Base-by-base conservation (phyloP, 176 grass and related monocot genomes). In the Metroxylon sagu region DNA sequence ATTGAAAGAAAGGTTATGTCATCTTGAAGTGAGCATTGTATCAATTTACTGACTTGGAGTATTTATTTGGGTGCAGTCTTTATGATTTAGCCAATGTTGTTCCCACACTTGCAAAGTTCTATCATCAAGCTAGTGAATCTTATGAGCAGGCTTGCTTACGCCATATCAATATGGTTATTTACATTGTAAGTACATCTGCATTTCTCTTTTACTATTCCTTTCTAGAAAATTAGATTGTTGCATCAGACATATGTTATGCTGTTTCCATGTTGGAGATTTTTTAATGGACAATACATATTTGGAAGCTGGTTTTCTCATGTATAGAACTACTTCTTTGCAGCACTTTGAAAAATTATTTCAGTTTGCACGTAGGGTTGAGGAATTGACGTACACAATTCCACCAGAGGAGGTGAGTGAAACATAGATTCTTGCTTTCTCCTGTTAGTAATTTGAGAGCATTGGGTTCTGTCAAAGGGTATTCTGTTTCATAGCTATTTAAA, bases 101-200 rank as follows among this genome's bases (percentile, higher is more conserved):
- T 17, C 75, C 83, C 57, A 96, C 69, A 66, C 92, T 96, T 63
- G 92, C 92, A 72, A 90, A 96, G 55, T 97, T 80, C 70, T 97
- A 97, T 72, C 92, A 91, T 76, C 92, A 97, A 85, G 92, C 92
- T 56, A 96, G 92, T 75, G 86, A 90, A 85, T 78, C 80, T 48
- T 91, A 97, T 57, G 92, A 97, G 71, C 83, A 88, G 77, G 92
- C 92, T 78, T 91, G 80, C 65, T 77, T 83, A 1, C 86, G 86
- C 43, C 86, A 97, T 57, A 84, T 97, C 66, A 97, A 90, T 81
- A 87, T 97, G 79, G 92, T 91, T 52, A 97, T 97, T 69, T 97
- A 97, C 71, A 91, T 97, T 29, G 92, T 97, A 82, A 85, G 92
- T 82, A 64, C 39, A 6, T 4, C 50, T 65, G 14, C 21, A 71